phyloP scores from a whole-genome alignment of 1,284 basidiomycete species.

The Termitomyces sp. region DNA sequence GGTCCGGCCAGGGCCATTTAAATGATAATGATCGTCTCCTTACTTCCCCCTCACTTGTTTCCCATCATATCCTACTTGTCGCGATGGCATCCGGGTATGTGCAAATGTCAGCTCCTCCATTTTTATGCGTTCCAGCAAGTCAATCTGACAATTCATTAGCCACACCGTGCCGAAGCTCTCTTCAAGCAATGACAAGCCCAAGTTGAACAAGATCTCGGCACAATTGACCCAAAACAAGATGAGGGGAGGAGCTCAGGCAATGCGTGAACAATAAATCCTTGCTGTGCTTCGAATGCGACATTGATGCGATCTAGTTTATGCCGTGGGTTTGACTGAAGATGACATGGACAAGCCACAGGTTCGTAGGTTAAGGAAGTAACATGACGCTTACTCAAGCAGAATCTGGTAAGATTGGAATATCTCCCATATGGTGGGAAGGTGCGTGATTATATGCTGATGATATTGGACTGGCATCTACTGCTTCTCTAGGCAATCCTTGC shows the following conservation, averaged over 20 bases:
- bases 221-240: constrained; percentile 36
- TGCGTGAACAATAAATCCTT: constrained; percentile 50
- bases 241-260: constrained; percentile 74
- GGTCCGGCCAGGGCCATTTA: neutral
- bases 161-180: constrained; percentile 28
- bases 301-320: constrained; percentile 52
- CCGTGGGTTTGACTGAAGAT: constrained; percentile 67
- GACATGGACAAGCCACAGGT: constrained; percentile 83
- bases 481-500: constrained; percentile 68
- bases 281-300: neutral
- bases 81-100: constrained; percentile 44
- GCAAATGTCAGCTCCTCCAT: constrained; percentile 43
- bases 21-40: neutral
- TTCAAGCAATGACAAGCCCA: constrained; percentile 27
- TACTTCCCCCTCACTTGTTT: neutral
- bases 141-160: constrained; percentile 18
- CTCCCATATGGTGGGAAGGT: constrained; percentile 88
- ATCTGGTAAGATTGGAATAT: constrained; percentile 65
- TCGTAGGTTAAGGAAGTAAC: neutral
- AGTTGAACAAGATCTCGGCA: constrained; percentile 54
- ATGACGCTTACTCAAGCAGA: neutral
- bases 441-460: constrained; percentile 16
- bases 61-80: neutral
- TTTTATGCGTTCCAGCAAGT: neutral
- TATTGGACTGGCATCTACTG: neutral